Evolutionary conservation across 2,329 filamentous ascomycete genomes (phyloP).

Genomic region (Coleophoma cylindrospora): DNA sequence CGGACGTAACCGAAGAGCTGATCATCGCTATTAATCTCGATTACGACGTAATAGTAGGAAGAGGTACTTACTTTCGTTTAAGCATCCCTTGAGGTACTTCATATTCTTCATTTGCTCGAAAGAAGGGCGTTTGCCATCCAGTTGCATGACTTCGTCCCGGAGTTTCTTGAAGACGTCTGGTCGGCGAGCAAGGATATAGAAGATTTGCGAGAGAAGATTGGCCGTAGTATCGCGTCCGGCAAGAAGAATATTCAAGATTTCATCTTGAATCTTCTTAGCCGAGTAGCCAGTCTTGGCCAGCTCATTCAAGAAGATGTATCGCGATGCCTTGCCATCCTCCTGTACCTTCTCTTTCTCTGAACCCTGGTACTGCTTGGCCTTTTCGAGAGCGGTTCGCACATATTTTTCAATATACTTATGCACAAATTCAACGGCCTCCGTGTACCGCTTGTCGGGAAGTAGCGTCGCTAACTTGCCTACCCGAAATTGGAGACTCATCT

Average conservation of each 20-base stretch:
- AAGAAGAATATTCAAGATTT: slow-evolving; percentile 30
- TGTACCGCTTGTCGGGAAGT: slow-evolving; percentile 19
- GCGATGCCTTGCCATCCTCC: slow-evolving; percentile 6
- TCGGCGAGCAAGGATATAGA: slow-evolving; percentile 22
- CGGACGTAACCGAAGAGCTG: slow-evolving; percentile 31
- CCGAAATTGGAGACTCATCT: slow-evolving; percentile 18
- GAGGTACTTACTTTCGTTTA: slow-evolving; percentile 47
- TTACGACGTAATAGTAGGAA: neutral
- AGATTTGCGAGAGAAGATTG: slow-evolving; percentile 29
- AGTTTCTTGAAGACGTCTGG: slow-evolving; percentile 28
- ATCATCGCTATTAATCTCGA: neutral
- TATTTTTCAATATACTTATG: slow-evolving; percentile 22
- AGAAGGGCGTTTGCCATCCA: slow-evolving; percentile 32
- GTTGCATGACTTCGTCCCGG: slow-evolving; percentile 22
- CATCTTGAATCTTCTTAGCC: slow-evolving; percentile 30
- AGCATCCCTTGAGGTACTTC: slow-evolving; percentile 48
- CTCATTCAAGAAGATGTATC: slow-evolving; percentile 44
- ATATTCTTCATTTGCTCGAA: slow-evolving; percentile 45
- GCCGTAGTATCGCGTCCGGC: slow-evolving; percentile 39
- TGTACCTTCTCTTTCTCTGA: slow-evolving; percentile 10
- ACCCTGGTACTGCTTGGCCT: slow-evolving; percentile 9
- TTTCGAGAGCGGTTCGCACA: slow-evolving; percentile 17
- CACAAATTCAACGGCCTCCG: slow-evolving; percentile 16
- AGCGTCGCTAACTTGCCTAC: slow-evolving; percentile 19
- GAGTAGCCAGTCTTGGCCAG: slow-evolving; percentile 40